Base-by-base conservation (phyloP, 2,329 filamentous ascomycete species). In the Albifimbria verrucaria region DNA sequence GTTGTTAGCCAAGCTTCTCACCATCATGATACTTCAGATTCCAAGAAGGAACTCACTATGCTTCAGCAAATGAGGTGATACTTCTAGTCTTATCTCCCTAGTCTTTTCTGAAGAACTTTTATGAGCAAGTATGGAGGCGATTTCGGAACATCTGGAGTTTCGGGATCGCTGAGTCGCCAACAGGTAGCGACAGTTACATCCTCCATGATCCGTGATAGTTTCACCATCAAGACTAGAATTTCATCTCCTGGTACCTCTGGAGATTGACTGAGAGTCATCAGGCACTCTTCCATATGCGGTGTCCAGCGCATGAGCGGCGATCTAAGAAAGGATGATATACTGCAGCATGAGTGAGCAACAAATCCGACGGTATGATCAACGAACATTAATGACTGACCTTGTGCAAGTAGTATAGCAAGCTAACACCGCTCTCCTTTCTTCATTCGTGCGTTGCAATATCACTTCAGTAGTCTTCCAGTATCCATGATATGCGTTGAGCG, bases 301-400 rank as follows among this genome's bases (percentile, higher is more conserved):
- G 75, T 82, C 81, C 81, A 86, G 12, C 69, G 70, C 56, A 84
- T 66, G 5, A 72, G 58, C 32, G 81, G 77, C n/a, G 70, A 65
- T 23, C 71, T 71, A 3, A 61, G 51, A 28, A 60, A 60, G 24
- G 53, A 55, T 2, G 59, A 52, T 7, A 60, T 53, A 4, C 60
- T 64, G 44, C 6, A n/a, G 32, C 9, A n/a, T 39, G 11, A n/a
- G 12, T 39, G 32, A n/a, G n/a, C n/a, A n/a, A n/a, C n/a, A n/a
- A n/a, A n/a, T n/a, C n/a, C n/a, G n/a, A n/a, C n/a, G n/a, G n/a
- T n/a, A n/a, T n/a, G n/a, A n/a, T n/a, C n/a, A n/a, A n/a, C 32
- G 11, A n/a, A 12, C 12, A 15, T 4, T 6, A n/a, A n/a, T n/a
- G n/a, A 39, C 32, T 5, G 18, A 39, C 32, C 32, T 39, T 6